Evolutionary conservation across 495 filamentous ascomycete species (phyloP).

Genomic region (Talaromyces wortmannii): DNA sequence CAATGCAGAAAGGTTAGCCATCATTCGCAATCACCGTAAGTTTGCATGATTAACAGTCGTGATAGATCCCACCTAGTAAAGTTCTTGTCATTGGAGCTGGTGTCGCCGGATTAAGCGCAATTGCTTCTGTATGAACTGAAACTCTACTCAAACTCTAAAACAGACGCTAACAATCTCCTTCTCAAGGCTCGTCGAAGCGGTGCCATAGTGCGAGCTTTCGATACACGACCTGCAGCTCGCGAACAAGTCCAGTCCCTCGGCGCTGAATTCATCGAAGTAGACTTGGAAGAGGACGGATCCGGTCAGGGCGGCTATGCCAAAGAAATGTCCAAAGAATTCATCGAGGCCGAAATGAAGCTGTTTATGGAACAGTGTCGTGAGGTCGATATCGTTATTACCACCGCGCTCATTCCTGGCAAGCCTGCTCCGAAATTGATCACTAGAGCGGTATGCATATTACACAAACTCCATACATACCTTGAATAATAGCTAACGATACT

Average conservation of each 20-base stretch:
- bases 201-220: conserved; percentile 79
- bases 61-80: conserved; percentile 72
- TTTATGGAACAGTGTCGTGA: conserved; percentile 75
- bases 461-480: background rate
- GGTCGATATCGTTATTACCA: conserved; percentile 84
- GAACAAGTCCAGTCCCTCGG: conserved; percentile 82
- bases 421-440: conserved; percentile 74
- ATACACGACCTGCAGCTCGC: conserved; percentile 68
- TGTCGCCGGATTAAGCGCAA: conserved; percentile 75
- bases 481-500: background rate
- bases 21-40: background rate
- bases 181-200: conserved; percentile 59
- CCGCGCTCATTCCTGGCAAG: conserved; percentile 70
- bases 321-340: conserved; percentile 84
- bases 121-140: conserved; percentile 46
- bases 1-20: conserved; percentile 8
- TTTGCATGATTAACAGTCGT: background rate
- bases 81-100: conserved; percentile 78
- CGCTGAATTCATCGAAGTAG: conserved; percentile 78
- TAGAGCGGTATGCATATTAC: conserved; percentile 31
- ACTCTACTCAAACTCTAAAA: background rate
- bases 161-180: background rate
- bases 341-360: conserved; percentile 80
- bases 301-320: conserved; percentile 78
- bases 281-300: conserved; percentile 76